Evolutionary conservation across 331 rosid species (phyloP), one percentile per base, ranked within the genome.

Genomic region (Rosa hybrid): DNA sequence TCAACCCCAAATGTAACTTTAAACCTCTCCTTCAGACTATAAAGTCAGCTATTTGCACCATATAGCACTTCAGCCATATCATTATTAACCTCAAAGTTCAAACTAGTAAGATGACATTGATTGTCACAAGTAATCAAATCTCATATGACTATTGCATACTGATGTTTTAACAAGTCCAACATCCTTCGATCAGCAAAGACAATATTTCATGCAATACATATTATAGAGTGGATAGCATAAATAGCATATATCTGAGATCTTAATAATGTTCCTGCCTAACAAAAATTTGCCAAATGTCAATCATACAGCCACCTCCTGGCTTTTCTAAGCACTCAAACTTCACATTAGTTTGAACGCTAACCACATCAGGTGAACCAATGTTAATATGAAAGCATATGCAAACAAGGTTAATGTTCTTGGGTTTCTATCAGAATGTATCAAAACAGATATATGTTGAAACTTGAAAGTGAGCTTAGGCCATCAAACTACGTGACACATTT

Each of bases 271-370:
- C 68, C 68, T 60, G 38, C 34, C 13, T 11, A 60, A 60, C 30
- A 21, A 20, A 34, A 74, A 53, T n/a, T 20, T 74, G 8, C 18
- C 12, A 53, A 63, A 27, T 38, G 45, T 49, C 12, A 53, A 46
- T 34, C 23, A 75, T 23, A 18, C 13, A 41, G 50, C 44, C 51
- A 62, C 25, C 44, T 63, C 34, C 7, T 74, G 59, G 34, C 72
- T 62, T 46, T 46, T 62, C 23, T 9, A 27, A 76, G 62, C 72
- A 63, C 71, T 49, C 72, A 63, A 18, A 63, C 7, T 65, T 45
- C 27, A 9, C 62, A 30, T 49, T 51, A 72, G 64, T 49, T 21
- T 12, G 30, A 53, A 53, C 5, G 10, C 69, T 30, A 13, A 65
- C 44, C 17, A 50, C 27, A 57, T 57, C 4, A 6, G 14, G 39